These are phyloP conservation scores for Alternaria rosae DNA, from an alignment of 2,329 filamentous ascomycete genomes.

Conservation along the genomic window DNA sequence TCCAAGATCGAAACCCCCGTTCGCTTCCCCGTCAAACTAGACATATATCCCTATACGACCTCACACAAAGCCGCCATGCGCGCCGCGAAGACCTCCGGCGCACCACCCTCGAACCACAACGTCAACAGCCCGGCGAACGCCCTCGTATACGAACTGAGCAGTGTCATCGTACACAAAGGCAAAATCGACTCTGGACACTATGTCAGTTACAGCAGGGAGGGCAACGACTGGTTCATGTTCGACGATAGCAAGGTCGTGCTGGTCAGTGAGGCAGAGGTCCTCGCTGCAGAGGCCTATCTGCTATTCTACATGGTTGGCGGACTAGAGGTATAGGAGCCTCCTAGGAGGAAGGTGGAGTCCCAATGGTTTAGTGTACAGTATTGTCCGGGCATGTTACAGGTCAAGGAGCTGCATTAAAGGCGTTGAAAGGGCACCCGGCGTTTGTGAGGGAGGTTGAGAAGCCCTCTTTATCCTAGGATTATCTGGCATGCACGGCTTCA, in stretches of 20 bases:
- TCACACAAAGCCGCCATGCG: constrained; percentile 52
- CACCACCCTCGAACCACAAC: constrained; percentile 40
- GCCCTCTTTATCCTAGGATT: neutral
- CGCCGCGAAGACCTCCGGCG: constrained; percentile 48
- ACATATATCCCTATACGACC: constrained; percentile 90
- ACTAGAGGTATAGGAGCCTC: constrained; percentile 34
- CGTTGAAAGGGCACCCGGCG: neutral
- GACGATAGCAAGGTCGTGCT: constrained; percentile 93
- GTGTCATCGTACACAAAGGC: constrained; percentile 91
- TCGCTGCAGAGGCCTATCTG: constrained; percentile 86
- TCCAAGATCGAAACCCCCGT: constrained; percentile 90
- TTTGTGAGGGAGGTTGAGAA: neutral
- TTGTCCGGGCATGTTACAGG: neutral
- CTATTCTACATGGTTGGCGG: constrained; percentile 72
- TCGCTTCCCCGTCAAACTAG: constrained; percentile 83
- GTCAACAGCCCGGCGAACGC: constrained; percentile 52
- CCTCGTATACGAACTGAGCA: constrained; percentile 85
- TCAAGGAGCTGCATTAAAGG: neutral
- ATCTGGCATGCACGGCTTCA: neutral
- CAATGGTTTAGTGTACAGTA: neutral
- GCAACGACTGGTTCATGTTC: constrained; percentile 91
- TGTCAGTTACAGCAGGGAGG: constrained; percentile 84
- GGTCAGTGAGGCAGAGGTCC: constrained; percentile 82
- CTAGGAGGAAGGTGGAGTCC: neutral
- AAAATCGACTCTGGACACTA: constrained; percentile 94